phyloP scores from a whole-genome alignment of 345 rosid genomes.

The Eucalyptus shirleyi region DNA sequence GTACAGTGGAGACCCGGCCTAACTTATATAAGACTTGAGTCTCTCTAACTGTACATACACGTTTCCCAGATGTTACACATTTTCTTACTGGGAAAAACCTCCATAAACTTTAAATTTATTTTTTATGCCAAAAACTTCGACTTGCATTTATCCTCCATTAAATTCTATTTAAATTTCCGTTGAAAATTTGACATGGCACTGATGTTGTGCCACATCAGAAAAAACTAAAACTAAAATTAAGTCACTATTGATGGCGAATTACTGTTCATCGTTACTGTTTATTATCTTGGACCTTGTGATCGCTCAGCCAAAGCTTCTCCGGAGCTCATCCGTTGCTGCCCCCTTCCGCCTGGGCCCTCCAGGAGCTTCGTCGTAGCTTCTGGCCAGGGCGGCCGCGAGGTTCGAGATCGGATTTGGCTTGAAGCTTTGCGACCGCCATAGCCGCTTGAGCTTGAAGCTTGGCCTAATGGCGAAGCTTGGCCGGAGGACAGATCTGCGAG shows the following conservation, averaged over 20 bases:
- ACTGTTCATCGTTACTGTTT: neutral
- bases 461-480: neutral
- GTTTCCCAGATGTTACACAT: no score
- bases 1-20: no score
- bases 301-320: neutral
- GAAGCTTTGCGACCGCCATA: neutral
- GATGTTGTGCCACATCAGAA: neutral
- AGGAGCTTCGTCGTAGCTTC: neutral
- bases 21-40: no score
- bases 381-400: neutral
- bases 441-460: neutral
- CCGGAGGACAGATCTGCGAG: neutral
- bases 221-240: neutral
- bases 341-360: neutral
- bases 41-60: no score
- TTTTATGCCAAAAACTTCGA: no score
- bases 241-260: fast-evolving
- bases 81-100: neutral
- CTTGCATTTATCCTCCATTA: no score
- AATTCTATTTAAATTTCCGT: neutral
- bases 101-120: neutral
- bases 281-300: neutral
- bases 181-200: neutral
- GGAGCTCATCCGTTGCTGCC: neutral
- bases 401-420: neutral